A percentile compares a stretch with the other conserved stretches of the same genome.
Evolutionary conservation across 2,329 filamentous ascomycete species (phyloP).

Genomic region (Ascochyta fabae): DNA sequence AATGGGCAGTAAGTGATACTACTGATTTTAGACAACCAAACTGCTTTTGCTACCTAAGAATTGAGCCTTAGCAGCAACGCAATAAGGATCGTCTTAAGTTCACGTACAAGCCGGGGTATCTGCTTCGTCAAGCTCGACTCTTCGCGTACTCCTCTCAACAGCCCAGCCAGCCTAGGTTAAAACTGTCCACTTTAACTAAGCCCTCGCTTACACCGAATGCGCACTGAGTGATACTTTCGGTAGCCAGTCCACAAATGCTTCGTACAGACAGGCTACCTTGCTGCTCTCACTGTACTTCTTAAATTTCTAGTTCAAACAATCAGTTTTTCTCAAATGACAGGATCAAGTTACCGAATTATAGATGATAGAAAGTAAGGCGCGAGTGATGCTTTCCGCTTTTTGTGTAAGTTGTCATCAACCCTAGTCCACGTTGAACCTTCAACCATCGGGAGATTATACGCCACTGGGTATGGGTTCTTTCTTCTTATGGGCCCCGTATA

Average conservation of each 20-base stretch:
- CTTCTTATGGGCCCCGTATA: conserved; percentile 19
- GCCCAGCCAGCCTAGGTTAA: neutral
- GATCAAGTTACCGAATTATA: neutral
- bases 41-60: neutral
- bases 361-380: neutral
- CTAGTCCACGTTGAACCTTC: conserved; percentile 1
- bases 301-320: neutral
- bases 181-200: neutral
- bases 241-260: neutral
- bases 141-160: neutral
- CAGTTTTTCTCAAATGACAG: neutral
- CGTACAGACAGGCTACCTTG: neutral
- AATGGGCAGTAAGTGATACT: neutral
- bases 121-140: neutral
- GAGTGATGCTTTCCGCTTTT: neutral
- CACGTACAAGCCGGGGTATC: neutral
- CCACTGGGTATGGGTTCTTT: conserved; percentile 21
- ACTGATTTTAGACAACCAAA: neutral
- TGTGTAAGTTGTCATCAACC: neutral
- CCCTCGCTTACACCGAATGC: neutral
- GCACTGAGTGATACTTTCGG: conserved; percentile 1
- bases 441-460: neutral
- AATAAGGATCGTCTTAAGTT: neutral
- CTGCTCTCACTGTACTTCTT: neutral
- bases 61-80: neutral